phyloP scores from a whole-genome alignment of 2,329 filamentous ascomycete species.

The Fusarium sp. region DNA sequence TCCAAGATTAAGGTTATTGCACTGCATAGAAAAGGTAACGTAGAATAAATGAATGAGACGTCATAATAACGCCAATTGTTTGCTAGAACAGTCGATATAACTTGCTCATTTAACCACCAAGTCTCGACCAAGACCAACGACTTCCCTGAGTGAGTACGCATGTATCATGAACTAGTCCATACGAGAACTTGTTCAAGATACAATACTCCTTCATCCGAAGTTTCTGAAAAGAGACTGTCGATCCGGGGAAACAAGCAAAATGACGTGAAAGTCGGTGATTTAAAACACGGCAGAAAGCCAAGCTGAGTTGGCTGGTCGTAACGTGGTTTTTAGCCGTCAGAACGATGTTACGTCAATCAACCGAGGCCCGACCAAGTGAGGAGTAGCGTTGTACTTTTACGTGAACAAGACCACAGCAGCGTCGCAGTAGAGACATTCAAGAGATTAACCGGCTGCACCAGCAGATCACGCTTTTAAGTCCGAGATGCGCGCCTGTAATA shows the following conservation, averaged over 20 bases:
- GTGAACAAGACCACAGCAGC: not conserved
- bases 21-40: not conserved
- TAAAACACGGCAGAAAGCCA: not conserved
- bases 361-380: not conserved
- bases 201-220: not conserved
- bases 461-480: not conserved
- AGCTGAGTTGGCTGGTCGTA: not conserved
- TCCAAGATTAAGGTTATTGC: constrained; percentile 1
- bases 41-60: not conserved
- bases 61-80: not conserved
- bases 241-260: not conserved
- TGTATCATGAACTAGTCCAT: not conserved
- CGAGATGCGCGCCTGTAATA: constrained; percentile 19
- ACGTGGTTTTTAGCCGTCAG: not conserved
- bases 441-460: not conserved
- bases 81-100: not conserved
- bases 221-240: not conserved
- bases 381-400: not conserved
- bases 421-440: not conserved
- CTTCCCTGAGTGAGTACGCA: not conserved
- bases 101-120: not conserved
- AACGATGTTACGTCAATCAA: constrained; percentile 5
- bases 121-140: not conserved
- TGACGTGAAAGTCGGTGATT: not conserved
- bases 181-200: not conserved